phyloP scores from a whole-genome alignment of 2,329 filamentous ascomycete genomes.

The Colletotrichum sidae region DNA sequence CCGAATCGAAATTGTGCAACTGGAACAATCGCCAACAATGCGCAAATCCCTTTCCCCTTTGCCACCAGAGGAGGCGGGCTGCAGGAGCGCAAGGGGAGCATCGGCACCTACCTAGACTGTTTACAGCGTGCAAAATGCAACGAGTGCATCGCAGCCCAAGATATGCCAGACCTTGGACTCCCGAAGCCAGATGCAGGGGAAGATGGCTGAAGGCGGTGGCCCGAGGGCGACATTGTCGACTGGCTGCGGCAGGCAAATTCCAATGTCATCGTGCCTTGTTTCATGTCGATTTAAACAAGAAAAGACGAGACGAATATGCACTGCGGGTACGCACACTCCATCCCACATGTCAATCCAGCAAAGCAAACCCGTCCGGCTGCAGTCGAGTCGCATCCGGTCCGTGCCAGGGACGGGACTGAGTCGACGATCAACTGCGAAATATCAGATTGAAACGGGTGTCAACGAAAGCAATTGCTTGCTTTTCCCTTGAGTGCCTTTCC shows the following conservation, averaged over 20 bases:
- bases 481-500: background rate
- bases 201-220: constrained; percentile 1
- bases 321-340: no score
- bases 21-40: background rate
- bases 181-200: constrained; percentile 9
- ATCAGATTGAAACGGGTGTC: constrained; percentile 31
- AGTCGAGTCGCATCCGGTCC: constrained; percentile 27
- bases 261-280: constrained; percentile 13
- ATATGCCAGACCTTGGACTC: no score
- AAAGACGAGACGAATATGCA: constrained; percentile 18
- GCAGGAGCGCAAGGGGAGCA: constrained; percentile 20
- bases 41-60: background rate
- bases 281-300: constrained; percentile 27
- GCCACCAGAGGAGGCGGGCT: constrained; percentile 1
- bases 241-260: constrained; percentile 11
- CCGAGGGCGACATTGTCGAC: constrained; percentile 9
- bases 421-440: constrained; percentile 30
- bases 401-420: constrained; percentile 28
- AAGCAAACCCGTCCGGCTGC: constrained; percentile 16
- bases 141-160: no score
- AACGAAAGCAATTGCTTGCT: background rate
- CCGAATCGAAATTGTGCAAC: constrained; percentile 9
- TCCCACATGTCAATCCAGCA: no score
- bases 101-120: no score
- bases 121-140: no score